Percentiles rank a stretch among this genome's conserved stretches.
Evolutionary conservation across 2,329 filamentous ascomycete genomes (phyloP).

Genomic region (Amauroascus verrucosus): DNA sequence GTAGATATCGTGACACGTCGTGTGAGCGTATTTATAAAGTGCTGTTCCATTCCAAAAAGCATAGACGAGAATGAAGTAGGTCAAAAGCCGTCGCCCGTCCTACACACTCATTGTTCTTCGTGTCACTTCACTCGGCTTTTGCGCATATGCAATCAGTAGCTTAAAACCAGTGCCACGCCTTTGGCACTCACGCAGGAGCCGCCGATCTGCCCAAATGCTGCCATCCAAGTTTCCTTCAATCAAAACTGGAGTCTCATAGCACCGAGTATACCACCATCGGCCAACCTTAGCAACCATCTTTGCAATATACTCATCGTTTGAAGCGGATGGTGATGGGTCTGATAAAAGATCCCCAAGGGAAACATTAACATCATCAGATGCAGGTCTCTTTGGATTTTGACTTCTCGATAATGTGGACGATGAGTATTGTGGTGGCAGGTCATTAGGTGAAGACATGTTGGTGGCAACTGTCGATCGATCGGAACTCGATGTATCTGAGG

Average conservation of each 20-base stretch:
- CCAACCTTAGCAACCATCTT: slow-evolving; percentile 88
- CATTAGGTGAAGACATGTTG: slow-evolving; percentile 19
- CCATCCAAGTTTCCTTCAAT: slow-evolving; percentile 40
- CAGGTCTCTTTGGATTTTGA: slow-evolving; percentile 21
- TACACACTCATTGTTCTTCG: slow-evolving; percentile 38
- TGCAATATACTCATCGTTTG: slow-evolving; percentile 74
- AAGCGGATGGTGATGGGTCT: slow-evolving; percentile 56
- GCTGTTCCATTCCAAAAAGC: background rate
- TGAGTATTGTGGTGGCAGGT: slow-evolving; percentile 20
- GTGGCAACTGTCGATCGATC: slow-evolving; percentile 24
- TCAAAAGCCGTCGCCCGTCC: slow-evolving; percentile 6
- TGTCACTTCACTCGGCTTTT: slow-evolving; percentile 53
- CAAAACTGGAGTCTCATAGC: slow-evolving; percentile 65
- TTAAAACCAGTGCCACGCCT: slow-evolving; percentile 78
- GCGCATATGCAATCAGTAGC: slow-evolving; percentile 81
- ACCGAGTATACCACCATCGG: slow-evolving; percentile 91
- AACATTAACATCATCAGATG: slow-evolving; percentile 32
- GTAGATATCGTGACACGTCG: slow-evolving; percentile 7
- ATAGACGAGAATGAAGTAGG: background rate
- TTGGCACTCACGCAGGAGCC: slow-evolving; percentile 72
- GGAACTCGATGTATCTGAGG: slow-evolving; percentile 35
- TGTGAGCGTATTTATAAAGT: background rate
- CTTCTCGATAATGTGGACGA: slow-evolving; percentile 19
- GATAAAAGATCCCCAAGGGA: slow-evolving; percentile 61
- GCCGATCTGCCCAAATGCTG: slow-evolving; percentile 70